Conservation (phyloP, 2,329 filamentous ascomycete species). For the Pseudogymnoascus sp. region DNA sequence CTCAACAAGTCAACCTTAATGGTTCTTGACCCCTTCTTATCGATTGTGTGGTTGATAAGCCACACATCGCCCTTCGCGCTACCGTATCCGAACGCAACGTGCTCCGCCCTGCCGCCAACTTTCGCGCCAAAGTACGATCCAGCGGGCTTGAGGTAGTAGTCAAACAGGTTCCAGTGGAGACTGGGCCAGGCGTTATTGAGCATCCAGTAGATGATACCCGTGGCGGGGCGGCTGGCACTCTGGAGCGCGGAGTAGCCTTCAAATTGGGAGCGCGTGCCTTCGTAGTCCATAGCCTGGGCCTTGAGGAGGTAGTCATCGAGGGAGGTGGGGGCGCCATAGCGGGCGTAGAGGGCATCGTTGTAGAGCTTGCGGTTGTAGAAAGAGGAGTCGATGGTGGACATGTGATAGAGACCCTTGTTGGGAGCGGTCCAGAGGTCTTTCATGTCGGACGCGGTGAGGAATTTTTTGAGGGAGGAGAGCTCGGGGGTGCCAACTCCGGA, state of each 20-base stretch:
- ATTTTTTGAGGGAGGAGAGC: slow-evolving; percentile 46
- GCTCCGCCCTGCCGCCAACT: slow-evolving; percentile 43
- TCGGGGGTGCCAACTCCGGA: slow-evolving; percentile 58
- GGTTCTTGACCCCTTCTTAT: slow-evolving; percentile 34
- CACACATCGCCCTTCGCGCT: slow-evolving; percentile 36
- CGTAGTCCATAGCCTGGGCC: slow-evolving; percentile 57
- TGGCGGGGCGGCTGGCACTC: slow-evolving; percentile 46
- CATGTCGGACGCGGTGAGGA: slow-evolving; percentile 46
- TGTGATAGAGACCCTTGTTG: slow-evolving; percentile 50
- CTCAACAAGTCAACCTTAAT: slow-evolving; percentile 47
- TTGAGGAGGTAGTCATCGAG: slow-evolving; percentile 55
- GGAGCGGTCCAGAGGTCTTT: slow-evolving; percentile 51
- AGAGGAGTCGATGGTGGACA: slow-evolving; percentile 49
- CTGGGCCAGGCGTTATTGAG: slow-evolving; percentile 59
- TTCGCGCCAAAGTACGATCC: slow-evolving; percentile 57
- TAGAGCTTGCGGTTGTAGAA: slow-evolving; percentile 54
- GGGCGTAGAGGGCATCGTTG: slow-evolving; percentile 46
- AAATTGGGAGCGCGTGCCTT: slow-evolving; percentile 54
- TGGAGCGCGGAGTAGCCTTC: slow-evolving; percentile 50
- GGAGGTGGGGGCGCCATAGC: slow-evolving; percentile 47
- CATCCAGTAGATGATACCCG: slow-evolving; percentile 63
- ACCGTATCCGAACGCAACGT: slow-evolving; percentile 50
- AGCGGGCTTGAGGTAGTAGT: slow-evolving; percentile 53
- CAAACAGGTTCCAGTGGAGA: slow-evolving; percentile 60
- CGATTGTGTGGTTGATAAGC: slow-evolving; percentile 49